phyloP scores from a whole-genome alignment of 2,329 filamentous ascomycete species.

The Aspergillus persii region DNA sequence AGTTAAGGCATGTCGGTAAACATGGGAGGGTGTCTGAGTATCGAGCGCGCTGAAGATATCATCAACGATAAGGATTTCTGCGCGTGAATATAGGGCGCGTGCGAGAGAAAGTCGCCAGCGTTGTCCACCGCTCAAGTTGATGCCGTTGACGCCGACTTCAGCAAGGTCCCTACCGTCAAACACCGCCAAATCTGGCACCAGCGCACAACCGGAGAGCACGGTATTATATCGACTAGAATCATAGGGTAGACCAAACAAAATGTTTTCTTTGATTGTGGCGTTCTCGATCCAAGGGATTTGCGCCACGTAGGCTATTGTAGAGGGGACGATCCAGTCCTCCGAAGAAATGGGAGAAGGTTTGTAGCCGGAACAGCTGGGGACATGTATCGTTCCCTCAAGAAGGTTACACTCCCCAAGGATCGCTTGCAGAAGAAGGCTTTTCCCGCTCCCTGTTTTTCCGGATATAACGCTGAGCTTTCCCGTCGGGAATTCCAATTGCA shows the following conservation, averaged over 20 bases:
- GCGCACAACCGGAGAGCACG: neutral
- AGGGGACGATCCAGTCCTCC: neutral
- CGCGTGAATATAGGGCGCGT: constrained; percentile 72
- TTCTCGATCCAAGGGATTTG: constrained; percentile 2
- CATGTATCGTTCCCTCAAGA: constrained; percentile 59
- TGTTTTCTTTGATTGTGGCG: neutral
- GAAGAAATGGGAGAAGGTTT: too few species aligned
- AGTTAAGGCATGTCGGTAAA: constrained; percentile 70
- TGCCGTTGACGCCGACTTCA: neutral
- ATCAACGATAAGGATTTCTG: constrained; percentile 70
- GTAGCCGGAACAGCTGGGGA: neutral
- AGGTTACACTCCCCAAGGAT: constrained; percentile 74
- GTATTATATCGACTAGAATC: neutral
- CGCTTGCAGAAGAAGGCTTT: constrained; percentile 70
- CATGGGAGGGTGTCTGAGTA: constrained; percentile 71
- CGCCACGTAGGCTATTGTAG: neutral
- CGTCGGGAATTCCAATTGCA: neutral
- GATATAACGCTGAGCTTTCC: constrained; percentile 64
- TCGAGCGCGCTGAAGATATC: constrained; percentile 80
- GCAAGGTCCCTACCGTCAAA: neutral
- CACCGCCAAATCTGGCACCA: neutral
- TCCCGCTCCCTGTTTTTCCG: constrained; percentile 76
- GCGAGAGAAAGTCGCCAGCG: constrained; percentile 77
- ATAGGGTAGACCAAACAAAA: neutral
- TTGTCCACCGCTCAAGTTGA: constrained; percentile 64